A percentile compares a stretch with the other conserved stretches of the same genome.
These are phyloP conservation scores for Neurospora sp. DNA, from an alignment of 2,329 filamentous ascomycete genomes.

Conservation along the genomic window DNA sequence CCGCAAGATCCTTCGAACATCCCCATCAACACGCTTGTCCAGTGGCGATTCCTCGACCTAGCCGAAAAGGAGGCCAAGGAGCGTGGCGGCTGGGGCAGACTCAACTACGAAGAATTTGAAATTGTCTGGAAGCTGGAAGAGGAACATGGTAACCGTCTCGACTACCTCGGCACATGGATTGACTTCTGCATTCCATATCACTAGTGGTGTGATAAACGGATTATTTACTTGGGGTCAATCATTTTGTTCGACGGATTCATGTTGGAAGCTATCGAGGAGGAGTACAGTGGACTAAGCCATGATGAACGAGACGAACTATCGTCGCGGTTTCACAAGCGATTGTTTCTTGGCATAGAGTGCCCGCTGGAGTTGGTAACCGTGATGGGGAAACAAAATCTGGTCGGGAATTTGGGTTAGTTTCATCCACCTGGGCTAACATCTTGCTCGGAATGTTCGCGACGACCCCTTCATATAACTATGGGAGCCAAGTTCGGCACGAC, in stretches of 20 bases:
- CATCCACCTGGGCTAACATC: not conserved
- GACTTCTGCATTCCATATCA: constrained; percentile 60
- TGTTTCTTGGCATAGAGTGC: not conserved
- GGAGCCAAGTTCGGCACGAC: not conserved
- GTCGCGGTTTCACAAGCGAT: not conserved
- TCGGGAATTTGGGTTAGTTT: too few species aligned
- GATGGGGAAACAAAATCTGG: not conserved
- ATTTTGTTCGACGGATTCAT: not conserved
- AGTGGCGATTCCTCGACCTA: constrained; percentile 48
- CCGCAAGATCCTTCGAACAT: constrained; percentile 9
- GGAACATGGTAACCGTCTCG: constrained; percentile 52
- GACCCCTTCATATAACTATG: not conserved
- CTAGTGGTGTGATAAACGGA: constrained; percentile 1
- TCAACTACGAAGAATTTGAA: constrained; percentile 74
- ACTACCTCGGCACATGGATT: constrained; percentile 85
- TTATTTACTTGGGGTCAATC: not conserved
- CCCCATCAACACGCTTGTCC: constrained; percentile 27
- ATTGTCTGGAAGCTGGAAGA: constrained; percentile 59
- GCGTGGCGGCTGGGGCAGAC: constrained; percentile 68
- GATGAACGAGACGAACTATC: not conserved
- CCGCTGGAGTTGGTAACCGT: not conserved
- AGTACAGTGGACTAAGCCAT: not conserved
- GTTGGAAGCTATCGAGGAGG: not conserved
- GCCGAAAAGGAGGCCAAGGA: constrained; percentile 58
- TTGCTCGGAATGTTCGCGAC: not conserved